Conservation (phyloP, 306 rosid genomes). For the Luffa aegyptiaca region DNA sequence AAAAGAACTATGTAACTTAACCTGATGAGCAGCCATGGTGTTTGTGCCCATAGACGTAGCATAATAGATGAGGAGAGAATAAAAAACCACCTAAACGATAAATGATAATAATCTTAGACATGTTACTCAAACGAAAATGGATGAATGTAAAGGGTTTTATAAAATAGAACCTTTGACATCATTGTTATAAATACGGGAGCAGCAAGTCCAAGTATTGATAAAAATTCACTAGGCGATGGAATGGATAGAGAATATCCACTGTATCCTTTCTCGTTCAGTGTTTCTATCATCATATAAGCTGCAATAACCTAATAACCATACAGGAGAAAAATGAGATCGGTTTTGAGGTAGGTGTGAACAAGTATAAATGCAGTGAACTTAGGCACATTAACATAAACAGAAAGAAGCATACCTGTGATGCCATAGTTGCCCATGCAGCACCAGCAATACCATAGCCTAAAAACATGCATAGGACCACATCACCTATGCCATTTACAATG, state of each 20-base stretch:
- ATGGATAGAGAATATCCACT: slow-evolving; percentile 48
- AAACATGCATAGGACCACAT: slow-evolving; percentile 44
- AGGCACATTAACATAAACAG: neutral
- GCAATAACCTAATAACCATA: slow-evolving; percentile 59
- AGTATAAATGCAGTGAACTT: neutral
- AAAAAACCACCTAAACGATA: slow-evolving; percentile 73
- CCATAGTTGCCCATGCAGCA: slow-evolving; percentile 88
- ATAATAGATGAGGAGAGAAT: slow-evolving; percentile 57
- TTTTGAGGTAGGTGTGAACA: neutral
- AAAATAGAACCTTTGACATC: slow-evolving; percentile 68
- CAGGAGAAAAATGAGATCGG: neutral
- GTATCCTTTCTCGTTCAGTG: slow-evolving; percentile 66
- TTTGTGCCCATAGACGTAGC: slow-evolving; percentile 82
- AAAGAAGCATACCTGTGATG: slow-evolving; percentile 42
- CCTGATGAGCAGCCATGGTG: slow-evolving; percentile 96
- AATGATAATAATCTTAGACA: slow-evolving; percentile 7
- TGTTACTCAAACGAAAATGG: neutral
- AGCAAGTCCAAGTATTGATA: slow-evolving; percentile 47
- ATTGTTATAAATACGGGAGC: slow-evolving; percentile 69
- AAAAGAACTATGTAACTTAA: slow-evolving; percentile 14
- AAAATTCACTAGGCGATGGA: slow-evolving; percentile 59
- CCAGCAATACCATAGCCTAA: slow-evolving; percentile 63
- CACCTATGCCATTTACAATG: slow-evolving; percentile 51
- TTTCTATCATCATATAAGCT: slow-evolving; percentile 71
- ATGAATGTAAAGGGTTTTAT: neutral